Evolutionary conservation across 2,329 filamentous ascomycete species (phyloP).

Genomic region (Hypoxylon sp.): DNA sequence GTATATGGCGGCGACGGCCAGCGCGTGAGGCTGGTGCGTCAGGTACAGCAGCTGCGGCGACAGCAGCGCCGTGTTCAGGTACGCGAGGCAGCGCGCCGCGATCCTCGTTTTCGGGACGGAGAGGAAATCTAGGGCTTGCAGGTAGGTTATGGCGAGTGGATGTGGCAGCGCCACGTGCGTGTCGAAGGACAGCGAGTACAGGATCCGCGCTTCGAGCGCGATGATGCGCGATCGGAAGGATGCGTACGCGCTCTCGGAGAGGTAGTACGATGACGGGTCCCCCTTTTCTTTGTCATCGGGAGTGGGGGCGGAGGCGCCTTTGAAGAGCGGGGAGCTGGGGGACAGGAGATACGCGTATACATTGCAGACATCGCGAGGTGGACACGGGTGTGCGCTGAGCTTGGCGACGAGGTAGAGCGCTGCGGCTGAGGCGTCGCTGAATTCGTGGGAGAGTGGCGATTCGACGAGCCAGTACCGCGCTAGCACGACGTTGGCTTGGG

Average conservation of each 20-base stretch:
- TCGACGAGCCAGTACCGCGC: slow-evolving; percentile 82
- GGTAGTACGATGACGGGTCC: slow-evolving; percentile 73
- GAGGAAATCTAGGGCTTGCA: slow-evolving; percentile 87
- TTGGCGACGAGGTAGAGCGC: slow-evolving; percentile 87
- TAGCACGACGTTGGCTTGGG: slow-evolving; percentile 86
- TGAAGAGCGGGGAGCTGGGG: slow-evolving; percentile 68
- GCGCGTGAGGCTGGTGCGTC: slow-evolving; percentile 88
- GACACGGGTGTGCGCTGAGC: slow-evolving; percentile 81
- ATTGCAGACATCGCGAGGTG: slow-evolving; percentile 84
- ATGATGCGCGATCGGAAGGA: slow-evolving; percentile 75
- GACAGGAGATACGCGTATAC: slow-evolving; percentile 87
- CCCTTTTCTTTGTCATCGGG: slow-evolving; percentile 24
- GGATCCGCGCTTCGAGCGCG: slow-evolving; percentile 81
- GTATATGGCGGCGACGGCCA: slow-evolving; percentile 92
- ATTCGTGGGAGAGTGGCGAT: slow-evolving; percentile 71
- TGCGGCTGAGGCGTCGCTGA: slow-evolving; percentile 82
- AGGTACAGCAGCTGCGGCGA: slow-evolving; percentile 91
- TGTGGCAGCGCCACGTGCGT: slow-evolving; percentile 90
- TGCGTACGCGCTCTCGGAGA: slow-evolving; percentile 81
- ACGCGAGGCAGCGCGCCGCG: slow-evolving; percentile 76
- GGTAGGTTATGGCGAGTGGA: slow-evolving; percentile 88
- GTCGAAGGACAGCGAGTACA: slow-evolving; percentile 84
- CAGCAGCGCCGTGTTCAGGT: slow-evolving; percentile 88
- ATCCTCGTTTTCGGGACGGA: slow-evolving; percentile 64
- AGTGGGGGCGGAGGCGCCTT: slow-evolving; percentile 36